phyloP scores from a whole-genome alignment of 768 basidiomycete species.

The Gymnopilus dilepis region DNA sequence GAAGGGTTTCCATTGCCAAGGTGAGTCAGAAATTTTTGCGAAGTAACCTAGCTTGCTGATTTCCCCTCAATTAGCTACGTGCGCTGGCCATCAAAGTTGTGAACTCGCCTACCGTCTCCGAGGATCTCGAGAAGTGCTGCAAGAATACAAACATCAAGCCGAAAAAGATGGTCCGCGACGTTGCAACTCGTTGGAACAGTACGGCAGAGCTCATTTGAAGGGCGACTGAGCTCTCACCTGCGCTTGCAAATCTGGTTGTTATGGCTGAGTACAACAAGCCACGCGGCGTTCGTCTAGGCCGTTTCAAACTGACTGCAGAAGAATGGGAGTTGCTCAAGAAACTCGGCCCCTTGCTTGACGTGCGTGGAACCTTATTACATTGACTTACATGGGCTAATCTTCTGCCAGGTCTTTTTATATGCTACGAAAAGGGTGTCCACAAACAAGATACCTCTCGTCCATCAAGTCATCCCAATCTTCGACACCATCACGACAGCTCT shows the following conservation, averaged over 20 bases:
- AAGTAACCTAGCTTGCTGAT: neutral
- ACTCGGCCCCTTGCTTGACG: neutral
- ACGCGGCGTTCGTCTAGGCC: neutral
- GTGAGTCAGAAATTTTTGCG: too few relatives aligned
- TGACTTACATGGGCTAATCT: neutral
- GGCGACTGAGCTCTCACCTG: neutral
- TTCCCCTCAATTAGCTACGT: conserved; percentile 17
- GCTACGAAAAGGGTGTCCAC: conserved; percentile 31
- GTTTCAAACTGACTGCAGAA: neutral
- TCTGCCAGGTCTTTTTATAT: neutral
- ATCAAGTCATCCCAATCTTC: conserved; percentile 35
- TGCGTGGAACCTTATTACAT: neutral
- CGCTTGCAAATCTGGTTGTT: neutral
- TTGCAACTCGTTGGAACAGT: neutral
- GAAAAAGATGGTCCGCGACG: neutral
- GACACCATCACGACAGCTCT: conserved; percentile 30
- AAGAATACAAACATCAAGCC: neutral
- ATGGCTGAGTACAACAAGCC: neutral
- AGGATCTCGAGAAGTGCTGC: conserved; percentile 14
- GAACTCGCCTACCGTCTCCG: conserved; percentile 21
- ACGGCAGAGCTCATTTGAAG: neutral
- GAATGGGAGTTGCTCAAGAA: neutral
- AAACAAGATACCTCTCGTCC: conserved; percentile 25
- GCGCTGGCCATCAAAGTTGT: conserved; percentile 25
- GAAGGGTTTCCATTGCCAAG: conserved; percentile 15